Evolutionary conservation across 495 filamentous ascomycete genomes (phyloP), one percentile per base, ranked within the genome.

Genomic region (Lasiosphaeris hirsuta): DNA sequence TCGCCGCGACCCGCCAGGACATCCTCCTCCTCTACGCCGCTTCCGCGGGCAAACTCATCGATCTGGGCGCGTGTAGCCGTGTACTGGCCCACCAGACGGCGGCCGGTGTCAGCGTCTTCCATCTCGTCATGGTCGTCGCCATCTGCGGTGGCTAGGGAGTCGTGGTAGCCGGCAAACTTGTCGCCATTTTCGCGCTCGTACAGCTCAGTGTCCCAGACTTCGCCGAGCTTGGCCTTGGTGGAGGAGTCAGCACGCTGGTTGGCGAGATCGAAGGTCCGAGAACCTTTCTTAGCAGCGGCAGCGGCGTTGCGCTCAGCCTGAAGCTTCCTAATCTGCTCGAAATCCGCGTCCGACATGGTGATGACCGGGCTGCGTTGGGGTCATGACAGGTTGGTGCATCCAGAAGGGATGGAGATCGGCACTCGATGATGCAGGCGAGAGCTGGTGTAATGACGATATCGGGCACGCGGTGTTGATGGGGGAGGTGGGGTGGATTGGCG

Each of bases 161-260:
- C 87, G 69, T 92, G 88, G 72, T 97, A 99, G 55, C 92, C 94
- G 18, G 90, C 86, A 74, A 85, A 99, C 71, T 88, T 96, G 64
- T 96, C 87, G 59, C 84, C 86, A 67, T 89, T 82, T 63, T 63
- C 56, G 57, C 87, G 84, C 51, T 92, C 91, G 81, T 97, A 99
- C 38, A 99, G 83, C 36, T 86, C 85, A 38, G 87, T 97, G 72
- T 99, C 94, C 80, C 96, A 95, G 68, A 82, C 87, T 68, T 97
- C 95, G 70, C 88, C 96, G 63, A 99, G 78, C 73, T 92, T 93
- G 72, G 87, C 90, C 86, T 97, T 97, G 70, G 90, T 93, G 60
- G 90, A 92, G 69, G 78, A 80, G 81, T 95, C 89, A 81, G 85
- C 87, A 74, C 93, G 90, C 78, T 96, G 92, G 79, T 75, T 87